Percentiles rank a stretch among this genome's conserved stretches.
Evolutionary conservation across 805 yeast species (phyloP).

Genomic region (Naumovozyma dairenensis): DNA sequence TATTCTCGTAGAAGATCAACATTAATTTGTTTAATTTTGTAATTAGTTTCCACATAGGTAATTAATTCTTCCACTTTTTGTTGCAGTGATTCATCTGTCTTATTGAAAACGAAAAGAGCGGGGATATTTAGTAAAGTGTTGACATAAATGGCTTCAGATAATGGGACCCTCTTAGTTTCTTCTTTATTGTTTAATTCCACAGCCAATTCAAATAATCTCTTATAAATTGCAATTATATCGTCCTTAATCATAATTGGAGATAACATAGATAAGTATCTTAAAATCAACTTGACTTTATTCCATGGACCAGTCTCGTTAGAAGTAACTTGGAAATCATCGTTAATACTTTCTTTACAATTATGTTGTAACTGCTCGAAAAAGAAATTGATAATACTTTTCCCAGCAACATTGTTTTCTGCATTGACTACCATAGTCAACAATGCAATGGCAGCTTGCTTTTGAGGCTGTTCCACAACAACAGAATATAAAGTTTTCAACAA

Average conservation of each 20-base stretch:
- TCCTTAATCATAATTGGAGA: constrained; percentile 50
- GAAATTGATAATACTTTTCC: constrained; percentile 58
- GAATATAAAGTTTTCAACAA: constrained; percentile 58
- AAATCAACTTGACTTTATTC: constrained; percentile 57
- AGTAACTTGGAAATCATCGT: constrained; percentile 18
- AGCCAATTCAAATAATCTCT: constrained; percentile 45
- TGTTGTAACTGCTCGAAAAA: constrained; percentile 56
- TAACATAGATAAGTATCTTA: constrained; percentile 62
- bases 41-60: constrained; percentile 32
- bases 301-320: constrained; percentile 46
- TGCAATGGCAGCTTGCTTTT: constrained; percentile 66
- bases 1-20: constrained; percentile 21
- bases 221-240: constrained; percentile 39
- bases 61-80: constrained; percentile 36
- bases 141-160: constrained; percentile 61
- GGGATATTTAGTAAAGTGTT: constrained; percentile 58
- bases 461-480: constrained; percentile 79
- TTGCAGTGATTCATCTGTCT: constrained; percentile 19
- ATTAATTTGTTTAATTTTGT: constrained; percentile 13
- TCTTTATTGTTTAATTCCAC: constrained; percentile 41
- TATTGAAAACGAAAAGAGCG: constrained; percentile 42
- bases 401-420: constrained; percentile 52
- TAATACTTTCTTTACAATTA: constrained; percentile 34
- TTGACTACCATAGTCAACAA: constrained; percentile 59
- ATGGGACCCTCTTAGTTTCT: constrained; percentile 37